Evolutionary conservation across 2,329 filamentous ascomycete genomes (phyloP).

Genomic region (Rachicladosporium sp.): DNA sequence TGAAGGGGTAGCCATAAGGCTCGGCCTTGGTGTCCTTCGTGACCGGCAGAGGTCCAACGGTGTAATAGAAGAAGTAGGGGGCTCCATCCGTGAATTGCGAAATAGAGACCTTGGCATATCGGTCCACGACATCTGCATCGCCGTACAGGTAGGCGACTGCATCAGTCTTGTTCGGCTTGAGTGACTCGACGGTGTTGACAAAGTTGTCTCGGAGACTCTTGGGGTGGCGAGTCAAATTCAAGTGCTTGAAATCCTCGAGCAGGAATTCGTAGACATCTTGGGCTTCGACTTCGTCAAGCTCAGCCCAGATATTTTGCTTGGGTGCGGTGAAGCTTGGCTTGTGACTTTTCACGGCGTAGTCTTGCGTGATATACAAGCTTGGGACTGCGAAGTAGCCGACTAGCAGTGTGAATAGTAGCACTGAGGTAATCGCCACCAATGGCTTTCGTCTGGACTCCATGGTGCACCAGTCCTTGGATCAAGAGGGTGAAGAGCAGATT

Average conservation of each 20-base stretch:
- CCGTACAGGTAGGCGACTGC: constrained; percentile 33
- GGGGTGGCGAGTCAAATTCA: constrained; percentile 15
- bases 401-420: too few species aligned
- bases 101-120: constrained; percentile 36
- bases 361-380: too few species aligned
- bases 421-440: too few species aligned
- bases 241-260: constrained; percentile 19
- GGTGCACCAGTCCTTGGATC: too few species aligned
- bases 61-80: constrained; percentile 31
- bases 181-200: constrained; percentile 25
- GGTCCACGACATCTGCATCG: constrained; percentile 22
- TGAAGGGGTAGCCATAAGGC: constrained; percentile 33
- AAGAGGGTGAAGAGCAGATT: too few species aligned
- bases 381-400: too few species aligned
- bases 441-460: too few species aligned
- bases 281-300: constrained; percentile 27
- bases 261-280: constrained; percentile 30
- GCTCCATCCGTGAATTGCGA: constrained; percentile 28
- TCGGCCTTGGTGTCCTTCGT: constrained; percentile 25
- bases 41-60: constrained; percentile 40
- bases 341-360: not conserved
- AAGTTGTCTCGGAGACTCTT: constrained; percentile 16
- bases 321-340: constrained; percentile 22
- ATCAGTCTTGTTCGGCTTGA: constrained; percentile 40
- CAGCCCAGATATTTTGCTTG: constrained; percentile 32